A percentile compares a stretch with the other conserved stretches of the same genome.
phyloP scores from a whole-genome alignment of 2,329 filamentous ascomycete species.

The Fusarium burgessii region DNA sequence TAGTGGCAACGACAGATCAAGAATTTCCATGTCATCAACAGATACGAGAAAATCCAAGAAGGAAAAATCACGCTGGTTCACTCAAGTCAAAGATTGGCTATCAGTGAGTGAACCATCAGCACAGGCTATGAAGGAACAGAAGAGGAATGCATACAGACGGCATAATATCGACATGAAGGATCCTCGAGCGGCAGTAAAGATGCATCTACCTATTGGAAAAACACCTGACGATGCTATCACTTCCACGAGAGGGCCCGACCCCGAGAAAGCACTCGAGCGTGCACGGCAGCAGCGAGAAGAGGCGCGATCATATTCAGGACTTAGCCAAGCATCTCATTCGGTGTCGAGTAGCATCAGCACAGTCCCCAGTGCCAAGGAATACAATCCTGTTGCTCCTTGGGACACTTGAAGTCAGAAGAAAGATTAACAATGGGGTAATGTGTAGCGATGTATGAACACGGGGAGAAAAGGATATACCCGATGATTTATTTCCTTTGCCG shows the following conservation, averaged over 20 bases:
- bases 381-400: conserved; percentile 52
- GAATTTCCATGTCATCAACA: conserved; percentile 22
- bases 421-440: background rate
- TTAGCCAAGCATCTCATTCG: conserved; percentile 48
- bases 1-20: conserved; percentile 36
- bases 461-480: conserved; percentile 1
- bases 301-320: conserved; percentile 45
- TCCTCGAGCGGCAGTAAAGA: conserved; percentile 58
- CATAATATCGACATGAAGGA: conserved; percentile 60
- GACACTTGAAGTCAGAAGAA: conserved; percentile 31
- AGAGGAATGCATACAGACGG: conserved; percentile 56
- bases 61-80: conserved; percentile 54
- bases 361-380: conserved; percentile 46
- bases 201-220: conserved; percentile 59
- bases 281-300: conserved; percentile 51
- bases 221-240: conserved; percentile 61
- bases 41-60: conserved; percentile 41
- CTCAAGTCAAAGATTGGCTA: conserved; percentile 62
- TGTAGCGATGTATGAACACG: conserved; percentile 21
- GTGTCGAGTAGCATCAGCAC: conserved; percentile 54
- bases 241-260: conserved; percentile 59
- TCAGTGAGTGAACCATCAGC: conserved; percentile 62
- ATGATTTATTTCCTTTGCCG: conserved; percentile 21
- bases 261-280: conserved; percentile 58
- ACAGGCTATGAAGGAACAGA: conserved; percentile 61